Base-by-base conservation (phyloP, 495 filamentous ascomycete genomes). In the Cudoniella acicularis region DNA sequence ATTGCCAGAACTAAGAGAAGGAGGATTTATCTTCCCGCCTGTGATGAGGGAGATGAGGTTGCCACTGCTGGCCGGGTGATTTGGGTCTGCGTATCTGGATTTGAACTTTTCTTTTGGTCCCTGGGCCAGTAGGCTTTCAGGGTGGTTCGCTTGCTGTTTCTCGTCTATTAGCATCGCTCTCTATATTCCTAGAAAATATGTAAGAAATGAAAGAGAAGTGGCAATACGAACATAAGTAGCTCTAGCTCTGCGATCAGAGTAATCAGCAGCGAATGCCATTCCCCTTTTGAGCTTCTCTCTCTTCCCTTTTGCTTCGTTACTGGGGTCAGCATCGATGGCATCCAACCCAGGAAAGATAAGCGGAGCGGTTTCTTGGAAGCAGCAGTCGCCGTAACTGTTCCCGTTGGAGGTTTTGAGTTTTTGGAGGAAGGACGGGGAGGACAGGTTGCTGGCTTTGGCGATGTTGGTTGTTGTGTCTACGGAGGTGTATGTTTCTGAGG, bases 361-460 rank as follows among this genome's bases (percentile, higher is more conserved):
- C 0, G 79, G 79, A 1, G 83, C 83, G 2, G 76, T 65, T 55
- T 83, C 76, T 0, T 77, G 81, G 52, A 83, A 70, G 26, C 76
- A 70, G 1, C 76, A 52, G 9, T 77, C 72, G n/a, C 77, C 77
- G 48, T 75, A 70, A 1, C 77, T 75, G 23, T 69, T 77, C 3
- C 76, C 80, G 54, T 71, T 72, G 0, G 78, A 77, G 22, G 72
- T 74, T 49, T 74, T 50, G 22, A 60, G 67, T 22, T 67, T 69
- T n/a, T n/a, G n/a, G 9, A 79, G 80, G 78, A 87, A 82, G 30
- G 87, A 69, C 6, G 86, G 67, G 54, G 77, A 81, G 67, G 77
- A 85, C 0, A 87, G 73, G 4, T 83, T 83, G 17, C 76, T 79
- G 0, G 84, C 83, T 27, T 70, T 73, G 70, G 85, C n/a, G 86